A percentile compares a stretch with the other conserved stretches of the same genome.
Conservation (phyloP, 176 grass and related monocot genomes). For the Rhipidocladum racemiflorum region DNA sequence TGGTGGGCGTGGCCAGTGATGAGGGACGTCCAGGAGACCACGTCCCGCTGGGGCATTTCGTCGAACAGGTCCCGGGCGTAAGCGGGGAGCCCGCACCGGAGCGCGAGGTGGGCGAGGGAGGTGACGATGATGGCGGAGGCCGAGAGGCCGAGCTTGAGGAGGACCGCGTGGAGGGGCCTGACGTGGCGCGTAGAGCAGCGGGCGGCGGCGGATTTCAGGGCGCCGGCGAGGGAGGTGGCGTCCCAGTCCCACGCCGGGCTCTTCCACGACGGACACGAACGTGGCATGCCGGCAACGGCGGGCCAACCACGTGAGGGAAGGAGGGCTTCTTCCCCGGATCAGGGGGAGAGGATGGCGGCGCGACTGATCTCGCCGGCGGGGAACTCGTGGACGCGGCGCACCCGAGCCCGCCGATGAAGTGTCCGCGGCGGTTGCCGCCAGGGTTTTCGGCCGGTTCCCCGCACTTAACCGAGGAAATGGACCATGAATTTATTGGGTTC, state of each 20-base stretch:
- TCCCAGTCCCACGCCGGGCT: constrained; percentile 26
- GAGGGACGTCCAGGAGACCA: constrained; percentile 65
- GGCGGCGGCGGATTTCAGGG: constrained; percentile 26
- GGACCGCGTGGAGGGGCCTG: constrained; percentile 34
- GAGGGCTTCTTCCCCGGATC: no score
- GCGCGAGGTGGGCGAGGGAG: constrained; percentile 22
- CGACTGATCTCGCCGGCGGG: neutral
- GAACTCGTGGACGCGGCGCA: no score
- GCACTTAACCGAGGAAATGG: no score
- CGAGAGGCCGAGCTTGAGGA: constrained; percentile 44
- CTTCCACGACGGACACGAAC: neutral
- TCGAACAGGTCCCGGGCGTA: constrained; percentile 46
- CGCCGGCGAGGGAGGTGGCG: constrained; percentile 31
- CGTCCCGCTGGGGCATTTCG: constrained; percentile 47
- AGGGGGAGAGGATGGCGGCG: neutral
- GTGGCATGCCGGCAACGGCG: neutral
- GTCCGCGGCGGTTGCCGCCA: no score
- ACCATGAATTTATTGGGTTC: no score
- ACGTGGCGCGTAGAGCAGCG: neutral
- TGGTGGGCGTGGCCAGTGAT: constrained; percentile 51
- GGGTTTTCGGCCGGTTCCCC: no score
- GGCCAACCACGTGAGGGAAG: neutral
- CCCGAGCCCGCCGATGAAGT: no score
- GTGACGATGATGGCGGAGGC: constrained; percentile 35
- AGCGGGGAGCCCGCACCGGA: constrained; percentile 28